A percentile compares a stretch with the other conserved stretches of the same genome.
Evolutionary conservation across 768 basidiomycete species (phyloP).

Genomic region (Lenzites betulinus): DNA sequence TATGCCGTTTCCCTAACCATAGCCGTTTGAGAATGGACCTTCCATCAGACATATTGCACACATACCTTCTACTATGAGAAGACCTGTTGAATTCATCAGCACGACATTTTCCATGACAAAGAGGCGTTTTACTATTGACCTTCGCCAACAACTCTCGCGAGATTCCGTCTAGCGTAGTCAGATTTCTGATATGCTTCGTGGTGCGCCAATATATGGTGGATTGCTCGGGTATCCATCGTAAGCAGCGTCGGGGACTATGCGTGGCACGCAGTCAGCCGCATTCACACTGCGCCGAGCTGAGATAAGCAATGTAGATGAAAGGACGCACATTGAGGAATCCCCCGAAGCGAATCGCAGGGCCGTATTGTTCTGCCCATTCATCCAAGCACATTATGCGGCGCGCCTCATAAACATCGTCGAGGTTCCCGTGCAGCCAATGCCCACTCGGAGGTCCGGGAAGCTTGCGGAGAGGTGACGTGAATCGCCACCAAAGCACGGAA

Average conservation of each 20-base stretch:
- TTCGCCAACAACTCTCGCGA: slow-evolving; percentile 44
- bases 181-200: slow-evolving; percentile 60
- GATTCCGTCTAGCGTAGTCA: slow-evolving; percentile 35
- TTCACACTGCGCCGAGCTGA: neutral
- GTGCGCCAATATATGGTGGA: slow-evolving; percentile 65
- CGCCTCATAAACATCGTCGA: slow-evolving; percentile 44
- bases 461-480: slow-evolving; percentile 43
- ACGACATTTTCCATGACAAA: no score
- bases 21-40: neutral
- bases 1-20: slow-evolving; percentile 39
- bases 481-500: neutral
- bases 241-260: slow-evolving; percentile 25
- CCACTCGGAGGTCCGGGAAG: slow-evolving; percentile 53
- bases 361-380: slow-evolving; percentile 17
- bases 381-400: slow-evolving; percentile 17
- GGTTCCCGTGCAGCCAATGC: slow-evolving; percentile 51
- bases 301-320: neutral
- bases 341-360: slow-evolving; percentile 16
- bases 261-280: no score
- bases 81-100: slow-evolving; percentile 40
- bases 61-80: slow-evolving; percentile 46
- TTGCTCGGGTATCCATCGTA: slow-evolving; percentile 61
- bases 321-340: slow-evolving; percentile 12
- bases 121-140: slow-evolving; percentile 21
- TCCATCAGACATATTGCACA: neutral